Percentiles rank a stretch among this genome's conserved stretches.
Evolutionary conservation across 2,329 filamentous ascomycete species (phyloP).

Genomic region (Coniochaeta sp.): DNA sequence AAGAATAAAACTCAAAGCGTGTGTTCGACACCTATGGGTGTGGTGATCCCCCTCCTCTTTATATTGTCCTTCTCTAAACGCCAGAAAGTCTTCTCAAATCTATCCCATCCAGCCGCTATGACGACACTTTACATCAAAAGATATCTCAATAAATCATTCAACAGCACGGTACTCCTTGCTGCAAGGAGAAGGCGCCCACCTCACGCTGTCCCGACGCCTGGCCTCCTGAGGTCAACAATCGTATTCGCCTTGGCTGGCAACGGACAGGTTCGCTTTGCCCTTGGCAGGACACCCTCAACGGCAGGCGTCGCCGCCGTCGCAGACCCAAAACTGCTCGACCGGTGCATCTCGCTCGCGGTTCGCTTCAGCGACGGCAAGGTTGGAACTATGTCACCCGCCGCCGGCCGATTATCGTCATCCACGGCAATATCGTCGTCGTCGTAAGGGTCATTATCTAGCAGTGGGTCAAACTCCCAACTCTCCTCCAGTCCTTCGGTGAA

Average conservation of each 20-base stretch:
- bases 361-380: slow-evolving; percentile 38
- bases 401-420: slow-evolving; percentile 29
- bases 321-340: slow-evolving; percentile 36
- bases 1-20: neutral
- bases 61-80: neutral
- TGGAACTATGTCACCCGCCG: slow-evolving; percentile 39
- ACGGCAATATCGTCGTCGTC: slow-evolving; percentile 23
- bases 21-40: neutral
- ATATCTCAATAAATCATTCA: neutral
- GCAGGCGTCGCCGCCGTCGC: slow-evolving; percentile 12
- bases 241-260: slow-evolving; percentile 6
- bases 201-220: slow-evolving; percentile 27
- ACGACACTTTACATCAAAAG: neutral
- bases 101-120: neutral
- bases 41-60: neutral
- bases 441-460: slow-evolving; percentile 36
- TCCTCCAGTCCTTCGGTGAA: slow-evolving; percentile 45
- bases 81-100: neutral
- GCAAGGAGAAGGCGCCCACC: neutral
- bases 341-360: slow-evolving; percentile 43
- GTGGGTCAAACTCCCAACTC: slow-evolving; percentile 43
- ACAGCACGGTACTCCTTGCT: neutral
- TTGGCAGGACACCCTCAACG: slow-evolving; percentile 13
- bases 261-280: slow-evolving; percentile 26
- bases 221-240: slow-evolving; percentile 20